A percentile compares a stretch with the other conserved stretches of the same genome.
phyloP scores from a whole-genome alignment of 208 protist species.

The Porcisia hertigi region DNA sequence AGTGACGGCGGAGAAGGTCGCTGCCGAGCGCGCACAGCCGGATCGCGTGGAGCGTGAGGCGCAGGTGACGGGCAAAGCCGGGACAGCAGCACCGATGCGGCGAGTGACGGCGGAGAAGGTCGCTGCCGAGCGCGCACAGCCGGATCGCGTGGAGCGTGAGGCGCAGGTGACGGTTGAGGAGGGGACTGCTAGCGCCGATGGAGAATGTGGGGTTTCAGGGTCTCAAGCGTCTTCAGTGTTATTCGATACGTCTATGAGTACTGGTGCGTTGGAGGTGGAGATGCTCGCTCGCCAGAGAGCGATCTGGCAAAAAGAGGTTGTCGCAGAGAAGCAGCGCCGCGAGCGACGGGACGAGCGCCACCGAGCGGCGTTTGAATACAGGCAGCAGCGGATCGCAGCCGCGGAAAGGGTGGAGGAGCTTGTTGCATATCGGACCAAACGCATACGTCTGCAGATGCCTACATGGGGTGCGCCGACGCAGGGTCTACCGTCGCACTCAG shows the following conservation, averaged over 20 bases:
- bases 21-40: background rate
- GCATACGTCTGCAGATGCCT: slow-evolving; percentile 12
- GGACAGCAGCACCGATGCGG: background rate
- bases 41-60: background rate
- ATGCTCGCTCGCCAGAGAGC: slow-evolving; percentile 21
- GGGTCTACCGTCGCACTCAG: background rate
- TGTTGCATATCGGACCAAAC: slow-evolving; percentile 18
- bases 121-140: background rate
- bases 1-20: slow-evolving; percentile 8
- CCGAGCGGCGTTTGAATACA: slow-evolving; percentile 41
- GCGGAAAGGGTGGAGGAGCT: slow-evolving; percentile 42
- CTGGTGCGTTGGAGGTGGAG: background rate
- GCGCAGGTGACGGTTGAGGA: background rate
- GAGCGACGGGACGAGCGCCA: slow-evolving; percentile 29
- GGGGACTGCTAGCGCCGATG: no score
- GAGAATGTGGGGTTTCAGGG: background rate
- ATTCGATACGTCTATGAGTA: background rate
- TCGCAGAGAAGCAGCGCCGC: slow-evolving; percentile 15
- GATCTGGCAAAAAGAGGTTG: slow-evolving; percentile 24
- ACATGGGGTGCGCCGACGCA: background rate
- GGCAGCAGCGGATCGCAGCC: slow-evolving; percentile 46
- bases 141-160: slow-evolving; percentile 1
- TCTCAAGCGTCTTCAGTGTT: no score
- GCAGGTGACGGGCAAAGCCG: background rate
- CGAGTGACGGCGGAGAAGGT: slow-evolving; percentile 14